Percentiles rank a stretch among this genome's conserved stretches.
phyloP scores from a whole-genome alignment of 2,329 filamentous ascomycete species.

The Microdochium nivale region DNA sequence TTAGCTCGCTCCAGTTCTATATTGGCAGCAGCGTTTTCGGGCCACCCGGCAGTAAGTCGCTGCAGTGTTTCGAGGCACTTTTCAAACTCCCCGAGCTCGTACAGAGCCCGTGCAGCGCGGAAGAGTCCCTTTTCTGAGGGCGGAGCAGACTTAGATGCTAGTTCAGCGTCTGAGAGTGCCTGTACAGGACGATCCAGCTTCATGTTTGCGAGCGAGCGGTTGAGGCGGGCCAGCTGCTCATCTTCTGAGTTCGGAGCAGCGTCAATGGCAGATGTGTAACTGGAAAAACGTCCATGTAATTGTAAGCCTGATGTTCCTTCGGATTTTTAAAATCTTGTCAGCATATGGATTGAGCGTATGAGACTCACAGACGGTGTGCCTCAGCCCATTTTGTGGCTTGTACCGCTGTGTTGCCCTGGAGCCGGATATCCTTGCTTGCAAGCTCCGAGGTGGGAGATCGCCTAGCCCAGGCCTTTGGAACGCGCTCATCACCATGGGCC shows the following conservation, averaged over 20 bases:
- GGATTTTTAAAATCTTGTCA: constrained; percentile 2
- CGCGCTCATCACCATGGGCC: constrained; percentile 20
- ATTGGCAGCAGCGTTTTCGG: constrained; percentile 21
- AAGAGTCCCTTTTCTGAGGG: constrained; percentile 33
- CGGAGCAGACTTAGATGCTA: constrained; percentile 4
- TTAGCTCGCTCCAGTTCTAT: constrained; percentile 19
- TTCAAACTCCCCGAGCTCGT: constrained; percentile 28
- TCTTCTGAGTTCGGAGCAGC: constrained; percentile 24
- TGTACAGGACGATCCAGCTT: constrained; percentile 16
- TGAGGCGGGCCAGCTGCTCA: constrained; percentile 20
- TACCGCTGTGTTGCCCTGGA: constrained; percentile 25
- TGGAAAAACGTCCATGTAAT: constrained; percentile 12
- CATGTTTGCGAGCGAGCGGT: constrained; percentile 25
- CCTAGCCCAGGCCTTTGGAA: constrained; percentile 28
- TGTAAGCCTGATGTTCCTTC: neutral
- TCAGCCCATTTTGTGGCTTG: constrained; percentile 14
- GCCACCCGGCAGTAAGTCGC: constrained; percentile 20
- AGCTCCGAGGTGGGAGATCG: neutral
- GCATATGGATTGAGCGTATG: no score
- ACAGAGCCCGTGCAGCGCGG: constrained; percentile 34
- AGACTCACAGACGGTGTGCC: constrained; percentile 23
- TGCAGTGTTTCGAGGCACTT: constrained; percentile 25
- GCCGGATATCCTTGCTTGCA: constrained; percentile 9
- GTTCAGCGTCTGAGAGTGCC: constrained; percentile 20
- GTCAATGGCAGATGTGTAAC: constrained; percentile 27